Conservation (phyloP, 768 basidiomycete genomes). For the Ramaria rubella region DNA sequence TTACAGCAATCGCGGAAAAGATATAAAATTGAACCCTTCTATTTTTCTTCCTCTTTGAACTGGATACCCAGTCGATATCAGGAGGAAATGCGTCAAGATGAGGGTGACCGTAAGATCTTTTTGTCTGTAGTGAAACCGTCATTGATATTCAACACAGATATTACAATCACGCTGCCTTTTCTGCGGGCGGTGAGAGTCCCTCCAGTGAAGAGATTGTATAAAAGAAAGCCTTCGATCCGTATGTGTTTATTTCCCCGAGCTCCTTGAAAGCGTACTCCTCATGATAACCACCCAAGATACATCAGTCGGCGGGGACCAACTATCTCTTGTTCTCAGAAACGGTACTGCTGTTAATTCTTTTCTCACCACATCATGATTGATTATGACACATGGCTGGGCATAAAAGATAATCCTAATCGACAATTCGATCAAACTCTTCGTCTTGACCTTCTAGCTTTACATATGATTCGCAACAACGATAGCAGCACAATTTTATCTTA, state of each 20-base stretch:
- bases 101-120: conserved; percentile 46
- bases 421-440: not conserved
- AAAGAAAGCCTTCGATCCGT: not conserved
- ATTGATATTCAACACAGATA: conserved; percentile 38
- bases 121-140: not conserved
- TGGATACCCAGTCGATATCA: conserved; percentile 66
- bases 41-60: conserved; percentile 55
- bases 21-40: conserved; percentile 56
- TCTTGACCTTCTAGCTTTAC: conserved; percentile 6
- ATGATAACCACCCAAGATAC: not conserved
- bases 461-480: conserved; percentile 5
- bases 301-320: not conserved
- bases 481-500: conserved; percentile 40
- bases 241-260: not conserved
- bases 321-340: not conserved
- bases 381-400: conserved; percentile 16
- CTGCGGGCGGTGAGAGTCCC: conserved; percentile 15
- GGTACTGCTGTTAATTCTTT: not conserved
- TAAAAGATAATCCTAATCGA: not conserved
- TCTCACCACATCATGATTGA: conserved; percentile 31
- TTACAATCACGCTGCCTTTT: conserved; percentile 47
- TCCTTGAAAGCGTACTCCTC: not conserved
- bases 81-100: conserved; percentile 33
- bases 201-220: not conserved
- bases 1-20: conserved; percentile 19